A percentile compares a stretch with the other conserved stretches of the same genome.
Conservation (phyloP, 2,329 filamentous ascomycete species). For the Colletotrichum noveboracense region DNA sequence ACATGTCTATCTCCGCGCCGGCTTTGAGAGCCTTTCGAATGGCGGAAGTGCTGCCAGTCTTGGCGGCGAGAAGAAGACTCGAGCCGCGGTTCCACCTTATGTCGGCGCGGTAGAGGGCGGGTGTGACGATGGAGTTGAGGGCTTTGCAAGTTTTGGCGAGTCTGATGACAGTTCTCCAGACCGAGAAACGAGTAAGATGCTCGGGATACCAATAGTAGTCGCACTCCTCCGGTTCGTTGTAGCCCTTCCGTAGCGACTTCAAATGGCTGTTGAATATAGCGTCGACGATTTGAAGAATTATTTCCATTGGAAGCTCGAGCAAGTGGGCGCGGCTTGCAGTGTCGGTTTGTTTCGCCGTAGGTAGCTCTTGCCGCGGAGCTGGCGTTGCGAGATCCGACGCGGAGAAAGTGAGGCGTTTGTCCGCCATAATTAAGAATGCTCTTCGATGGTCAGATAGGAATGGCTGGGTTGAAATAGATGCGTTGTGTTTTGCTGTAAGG, state of each 20-base stretch:
- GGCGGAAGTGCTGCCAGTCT: neutral
- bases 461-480: too few relatives aligned
- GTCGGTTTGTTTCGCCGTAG: accelerated
- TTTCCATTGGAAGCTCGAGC: neutral
- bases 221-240: neutral
- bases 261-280: accelerated
- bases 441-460: neutral
- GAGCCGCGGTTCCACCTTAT: neutral
- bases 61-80: neutral
- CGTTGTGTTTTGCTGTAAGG: neutral
- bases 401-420: too few relatives aligned
- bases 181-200: too few relatives aligned
- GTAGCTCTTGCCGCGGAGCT: neutral
- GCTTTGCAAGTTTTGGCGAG: neutral
- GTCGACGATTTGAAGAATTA: neutral
- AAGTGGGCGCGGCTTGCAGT: neutral
- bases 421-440: neutral
- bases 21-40: neutral
- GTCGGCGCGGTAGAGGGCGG: neutral
- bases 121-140: neutral
- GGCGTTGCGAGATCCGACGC: neutral
- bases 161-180: neutral
- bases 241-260: accelerated
- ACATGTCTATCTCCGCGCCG: neutral
- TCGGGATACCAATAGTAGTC: too few relatives aligned